These are phyloP conservation scores for Trichophyton simii DNA, from an alignment of 2,329 filamentous ascomycete species.

Conservation along the genomic window DNA sequence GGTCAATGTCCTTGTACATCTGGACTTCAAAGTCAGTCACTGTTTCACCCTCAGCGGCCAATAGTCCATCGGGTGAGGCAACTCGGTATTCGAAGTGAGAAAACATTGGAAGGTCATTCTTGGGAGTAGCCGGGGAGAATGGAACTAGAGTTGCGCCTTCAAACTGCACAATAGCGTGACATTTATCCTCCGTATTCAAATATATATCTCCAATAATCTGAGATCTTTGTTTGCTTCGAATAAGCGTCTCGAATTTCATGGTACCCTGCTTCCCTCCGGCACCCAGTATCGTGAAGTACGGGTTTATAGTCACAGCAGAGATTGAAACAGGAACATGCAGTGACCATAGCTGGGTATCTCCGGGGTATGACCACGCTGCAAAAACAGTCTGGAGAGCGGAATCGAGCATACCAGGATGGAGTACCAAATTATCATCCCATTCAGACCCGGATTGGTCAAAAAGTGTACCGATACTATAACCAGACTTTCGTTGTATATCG, in stretches of 20 bases:
- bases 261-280: background rate
- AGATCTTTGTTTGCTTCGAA: background rate
- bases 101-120: background rate
- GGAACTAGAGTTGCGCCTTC: background rate
- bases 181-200: background rate
- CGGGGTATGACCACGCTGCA: conserved; percentile 12
- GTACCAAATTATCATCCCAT: background rate
- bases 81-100: background rate
- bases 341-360: conserved; percentile 13
- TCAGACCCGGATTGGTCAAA: background rate
- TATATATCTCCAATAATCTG: background rate
- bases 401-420: conserved; percentile 17
- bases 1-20: background rate
- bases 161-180: background rate
- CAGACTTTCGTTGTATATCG: background rate
- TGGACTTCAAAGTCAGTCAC: background rate
- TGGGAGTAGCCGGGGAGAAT: background rate
- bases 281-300: background rate
- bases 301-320: background rate
- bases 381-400: conserved; percentile 13
- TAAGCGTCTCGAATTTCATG: background rate
- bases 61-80: background rate
- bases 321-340: conserved; percentile 11
- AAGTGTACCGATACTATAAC: background rate
- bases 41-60: background rate